Conservation (phyloP, 2,329 filamentous ascomycete species). For the Sclerotinia borealis region DNA sequence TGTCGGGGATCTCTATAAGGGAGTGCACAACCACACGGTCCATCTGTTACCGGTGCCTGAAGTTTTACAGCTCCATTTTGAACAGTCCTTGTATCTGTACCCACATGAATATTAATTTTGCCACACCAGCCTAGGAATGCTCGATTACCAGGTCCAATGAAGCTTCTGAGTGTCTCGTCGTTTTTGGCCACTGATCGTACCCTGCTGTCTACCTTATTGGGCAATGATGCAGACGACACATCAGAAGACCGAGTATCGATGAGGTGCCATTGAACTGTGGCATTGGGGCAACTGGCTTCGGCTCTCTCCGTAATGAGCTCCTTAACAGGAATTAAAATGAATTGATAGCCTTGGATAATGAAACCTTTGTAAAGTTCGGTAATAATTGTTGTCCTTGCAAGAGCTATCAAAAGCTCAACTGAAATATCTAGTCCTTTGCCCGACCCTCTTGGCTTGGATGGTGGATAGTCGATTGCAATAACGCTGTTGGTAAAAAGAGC, state of each 20-base stretch:
- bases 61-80: background rate
- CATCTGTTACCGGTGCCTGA: background rate
- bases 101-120: background rate
- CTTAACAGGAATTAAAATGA: background rate
- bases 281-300: background rate
- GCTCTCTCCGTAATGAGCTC: background rate
- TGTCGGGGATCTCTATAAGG: background rate
- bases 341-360: background rate
- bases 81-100: background rate
- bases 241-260: background rate
- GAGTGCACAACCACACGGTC: background rate
- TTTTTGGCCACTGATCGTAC: background rate
- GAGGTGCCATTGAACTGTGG: background rate
- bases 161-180: background rate
- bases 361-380: background rate
- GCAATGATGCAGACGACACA: background rate
- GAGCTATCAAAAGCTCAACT: background rate
- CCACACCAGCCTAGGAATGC: background rate
- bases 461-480: background rate
- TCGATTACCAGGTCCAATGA: background rate
- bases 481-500: background rate
- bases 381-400: background rate
- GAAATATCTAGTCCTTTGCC: background rate
- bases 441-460: background rate
- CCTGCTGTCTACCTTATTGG: background rate